Conservation (phyloP, 805 yeast species). For the Barnettozyma vustinii region DNA sequence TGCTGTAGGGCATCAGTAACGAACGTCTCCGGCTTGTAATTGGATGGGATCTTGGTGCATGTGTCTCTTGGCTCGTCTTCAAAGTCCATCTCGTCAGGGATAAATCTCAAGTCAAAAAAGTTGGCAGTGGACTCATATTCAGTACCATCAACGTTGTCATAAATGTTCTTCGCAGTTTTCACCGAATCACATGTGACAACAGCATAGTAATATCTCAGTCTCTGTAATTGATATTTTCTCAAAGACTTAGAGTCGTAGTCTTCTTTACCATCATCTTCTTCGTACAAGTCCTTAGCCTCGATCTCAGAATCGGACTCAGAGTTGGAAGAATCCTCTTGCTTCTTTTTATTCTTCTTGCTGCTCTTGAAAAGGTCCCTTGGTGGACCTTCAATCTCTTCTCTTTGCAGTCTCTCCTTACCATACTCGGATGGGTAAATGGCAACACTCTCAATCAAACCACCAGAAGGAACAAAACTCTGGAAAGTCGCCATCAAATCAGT, state of each 20-base stretch:
- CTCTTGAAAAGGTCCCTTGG: conserved; percentile 72
- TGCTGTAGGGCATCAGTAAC: conserved; percentile 95
- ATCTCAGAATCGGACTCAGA: conserved; percentile 46
- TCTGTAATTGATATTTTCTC: conserved; percentile 86
- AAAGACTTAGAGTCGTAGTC: conserved; percentile 82
- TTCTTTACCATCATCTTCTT: conserved; percentile 75
- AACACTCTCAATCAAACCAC: conserved; percentile 64
- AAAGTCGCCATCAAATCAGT: conserved; percentile 87
- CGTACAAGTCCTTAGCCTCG: conserved; percentile 66
- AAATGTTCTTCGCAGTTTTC: conserved; percentile 66
- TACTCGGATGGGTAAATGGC: conserved; percentile 82
- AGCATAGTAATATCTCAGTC: conserved; percentile 90
- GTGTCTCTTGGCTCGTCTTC: conserved; percentile 70
- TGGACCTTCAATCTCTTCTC: conserved; percentile 90
- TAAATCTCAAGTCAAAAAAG: conserved; percentile 83
- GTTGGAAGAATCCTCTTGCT: conserved; percentile 33
- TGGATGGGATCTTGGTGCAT: conserved; percentile 67
- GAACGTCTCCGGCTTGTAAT: conserved; percentile 74
- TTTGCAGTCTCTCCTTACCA: conserved; percentile 87
- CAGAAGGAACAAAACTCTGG: conserved; percentile 73
- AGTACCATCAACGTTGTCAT: conserved; percentile 86
- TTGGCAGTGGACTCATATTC: conserved; percentile 96
- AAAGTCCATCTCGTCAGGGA: conserved; percentile 90
- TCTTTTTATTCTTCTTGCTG: conserved; percentile 33
- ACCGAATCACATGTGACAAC: conserved; percentile 77